These are phyloP conservation scores for Aspergillus coremiiformis DNA, from an alignment of 495 filamentous ascomycete species.

Conservation along the genomic window DNA sequence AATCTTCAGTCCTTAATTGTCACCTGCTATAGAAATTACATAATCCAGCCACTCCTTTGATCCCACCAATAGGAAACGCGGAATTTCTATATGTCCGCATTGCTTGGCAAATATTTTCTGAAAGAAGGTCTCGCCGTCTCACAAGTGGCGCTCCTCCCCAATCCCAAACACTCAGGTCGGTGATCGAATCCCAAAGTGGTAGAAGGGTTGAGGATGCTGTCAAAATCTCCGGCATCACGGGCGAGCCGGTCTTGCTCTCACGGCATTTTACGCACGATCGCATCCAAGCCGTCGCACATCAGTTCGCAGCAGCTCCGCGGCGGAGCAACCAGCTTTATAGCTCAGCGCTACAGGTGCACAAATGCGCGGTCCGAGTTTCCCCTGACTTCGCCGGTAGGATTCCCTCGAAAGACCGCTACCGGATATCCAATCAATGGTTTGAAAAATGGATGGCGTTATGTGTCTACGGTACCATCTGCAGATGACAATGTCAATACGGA, in stretches of 20 bases:
- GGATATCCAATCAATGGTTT: neutral
- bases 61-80: conserved; percentile 25
- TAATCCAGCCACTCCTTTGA: conserved; percentile 1
- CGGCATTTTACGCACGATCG: conserved; percentile 20
- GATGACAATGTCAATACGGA: conserved; percentile 11
- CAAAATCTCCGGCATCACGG: conserved; percentile 26
- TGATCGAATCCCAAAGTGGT: conserved; percentile 2
- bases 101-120: conserved; percentile 33
- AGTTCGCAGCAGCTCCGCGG: conserved; percentile 23
- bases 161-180: conserved; percentile 4
- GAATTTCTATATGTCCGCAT: conserved; percentile 24
- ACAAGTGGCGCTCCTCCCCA: conserved; percentile 18
- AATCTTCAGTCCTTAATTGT: no score
- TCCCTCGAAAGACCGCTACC: neutral
- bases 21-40: conserved; percentile 7
- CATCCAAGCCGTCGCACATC: conserved; percentile 10
- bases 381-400: neutral
- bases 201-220: conserved; percentile 28
- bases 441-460: conserved; percentile 13
- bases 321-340: conserved; percentile 19
- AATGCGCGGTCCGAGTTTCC: conserved; percentile 6
- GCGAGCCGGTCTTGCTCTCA: conserved; percentile 23
- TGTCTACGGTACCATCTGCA: conserved; percentile 21
- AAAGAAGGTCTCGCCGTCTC: conserved; percentile 3
- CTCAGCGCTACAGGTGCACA: conserved; percentile 13